Evolutionary conservation across 306 rosid genomes (phyloP), one percentile per base, ranked within the genome.

Genomic region (Prunus campanulata): DNA sequence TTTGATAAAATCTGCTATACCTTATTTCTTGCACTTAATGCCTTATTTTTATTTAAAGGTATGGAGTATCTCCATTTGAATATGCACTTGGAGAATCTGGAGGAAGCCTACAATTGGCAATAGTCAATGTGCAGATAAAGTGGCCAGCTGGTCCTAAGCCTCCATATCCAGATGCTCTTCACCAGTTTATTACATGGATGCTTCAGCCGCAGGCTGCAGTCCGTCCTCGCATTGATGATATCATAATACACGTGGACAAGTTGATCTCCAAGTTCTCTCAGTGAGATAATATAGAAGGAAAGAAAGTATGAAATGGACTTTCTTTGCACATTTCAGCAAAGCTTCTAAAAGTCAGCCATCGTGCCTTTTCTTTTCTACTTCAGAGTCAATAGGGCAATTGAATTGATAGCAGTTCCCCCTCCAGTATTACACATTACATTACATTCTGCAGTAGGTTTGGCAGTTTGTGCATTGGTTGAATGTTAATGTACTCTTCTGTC

Each of bases 11-110:
- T 39, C 51, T 27, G 80, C 56, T 84, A 35, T 62, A 48, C 70
- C 59, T 51, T 44, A 44, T 66, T 84, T 68, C 66, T 74, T 32
- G 15, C 35, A 56, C 62, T 47, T 71, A 10, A 25, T 85, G 78
- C 63, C 68, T 77, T 35, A 52, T 52, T 55, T 44, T 79, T 73
- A 52, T 80, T 77, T 78, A 49, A 77, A 95, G 99, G 96, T 92
- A 92, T 49, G 99, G 99, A 70, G 86, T 88, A 77, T 95, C 99
- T 77, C 99, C 99, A 32, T 95, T 95, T 83, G 99, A 96, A 79
- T 96, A 96, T 84, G 99, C 91, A 12, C 97, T 96, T 67, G 99
- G 96, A 29, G 99, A 96, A 86, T 88, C 97, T 66, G 97, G 97
- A 77, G 99, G 99, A 76, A 93, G 98, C 86, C 92, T 96, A 78